Evolutionary conservation across 2,329 filamentous ascomycete species (phyloP), one percentile per base, ranked within the genome.

Genomic region (Gremmenia infestans): DNA sequence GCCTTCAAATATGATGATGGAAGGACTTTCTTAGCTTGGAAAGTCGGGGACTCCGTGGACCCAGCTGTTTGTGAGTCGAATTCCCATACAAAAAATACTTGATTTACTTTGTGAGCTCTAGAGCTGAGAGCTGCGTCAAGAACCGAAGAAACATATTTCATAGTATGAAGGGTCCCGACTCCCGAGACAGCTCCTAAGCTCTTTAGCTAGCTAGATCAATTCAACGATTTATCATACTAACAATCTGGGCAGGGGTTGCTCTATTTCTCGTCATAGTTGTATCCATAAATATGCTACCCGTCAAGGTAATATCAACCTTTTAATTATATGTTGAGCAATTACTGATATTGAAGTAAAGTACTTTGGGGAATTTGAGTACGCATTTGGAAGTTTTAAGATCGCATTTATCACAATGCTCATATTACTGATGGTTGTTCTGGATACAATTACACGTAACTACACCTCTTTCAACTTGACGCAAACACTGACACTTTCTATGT

Each of bases 351-450:
- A 46, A 19, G n/a, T 47, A 11, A 37, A 64, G 61, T 61, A 65
- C 14, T 67, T 67, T 48, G 72, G 71, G n/a, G 70, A 73, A 48
- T 65, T 73, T 4, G 72, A 74, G 56, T 74, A 73, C 50, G 57
- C 71, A 2, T 72, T 73, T 55, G 72, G 72, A 15, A 68, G 63
- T 47, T 63, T 73, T 50, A 74, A 74, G 53, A 50, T 74, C n/a
- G 65, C 56, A 0, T 72, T 73, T 42, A 73, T 73, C 48, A 63
- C 62, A 0, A 65, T 72, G 61, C 54, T 73, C 12, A 72, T 72
- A 50, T 49, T 73, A 35, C 36, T 74, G 52, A 72, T 73, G 69
- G 61, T 74, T 7, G 65, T 74, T 36, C 54, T 76, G 53, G 70
- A 71, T 50, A 68, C 67, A 48, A 69, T 72, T 60, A 67, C 67